Base-by-base conservation (phyloP, 352 stramenopile species). In the Pythium rhizo-oryzae region DNA sequence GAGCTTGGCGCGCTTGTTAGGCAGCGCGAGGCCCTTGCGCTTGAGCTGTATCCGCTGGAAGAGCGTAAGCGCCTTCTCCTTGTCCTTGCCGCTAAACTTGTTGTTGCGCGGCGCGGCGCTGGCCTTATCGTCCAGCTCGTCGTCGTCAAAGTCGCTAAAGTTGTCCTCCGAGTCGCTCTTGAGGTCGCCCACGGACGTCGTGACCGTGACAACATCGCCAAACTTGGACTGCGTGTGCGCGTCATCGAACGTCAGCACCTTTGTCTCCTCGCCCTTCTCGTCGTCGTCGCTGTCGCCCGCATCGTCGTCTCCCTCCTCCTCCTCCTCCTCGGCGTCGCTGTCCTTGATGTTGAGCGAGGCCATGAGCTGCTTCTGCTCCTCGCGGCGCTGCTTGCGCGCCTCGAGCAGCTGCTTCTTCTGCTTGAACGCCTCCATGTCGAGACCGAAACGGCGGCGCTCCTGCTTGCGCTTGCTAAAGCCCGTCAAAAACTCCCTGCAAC, bases 401-500 rank as follows among this genome's bases (percentile, higher is more conserved):
- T 94, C 86, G 24, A 96, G 58, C 35, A 89, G 79, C 8, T 73
- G 74, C 63, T 96, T 96, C 72, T 96, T 91, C 57, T 92, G 84
- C 80, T 96, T 96, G 75, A 80, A 96, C 53, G 88, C 88, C 76
- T 96, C 85, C 88, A 96, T 96, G 60, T 96, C 86, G 62, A 94
- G 70, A 1, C 88, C 88, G 57, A 94, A 96, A 65, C 88, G 86
- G 56, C 88, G 84, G 25, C 88, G 83, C 66, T 96, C 88, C 64
- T 94, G 85, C 69, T 96, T 96, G 56, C 88, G 85, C 74, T 94
- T 94, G 75, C 87, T 82, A 71, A 96, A 96, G 11, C 88, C 88
- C 19, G 87, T 94, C 61, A 96, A 71, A 62, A 91, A 96, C 67
- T 96, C 88, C 35, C 84, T 92, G 49, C 24, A 56, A 43, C 43